These are phyloP conservation scores for Paramecium caudatum DNA, from an alignment of 73 alveolate species.

Conservation along the genomic window DNA sequence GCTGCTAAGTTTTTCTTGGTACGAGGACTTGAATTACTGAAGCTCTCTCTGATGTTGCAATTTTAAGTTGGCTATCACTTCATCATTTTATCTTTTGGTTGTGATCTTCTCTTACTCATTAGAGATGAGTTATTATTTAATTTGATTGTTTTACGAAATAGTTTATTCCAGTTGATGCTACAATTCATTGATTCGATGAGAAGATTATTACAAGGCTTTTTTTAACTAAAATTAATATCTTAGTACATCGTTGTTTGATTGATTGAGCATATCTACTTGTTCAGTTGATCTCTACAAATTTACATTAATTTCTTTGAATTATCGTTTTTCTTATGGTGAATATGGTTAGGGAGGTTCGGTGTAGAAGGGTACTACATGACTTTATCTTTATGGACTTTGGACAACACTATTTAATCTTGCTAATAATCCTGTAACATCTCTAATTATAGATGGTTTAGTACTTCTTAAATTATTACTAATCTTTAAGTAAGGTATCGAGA, in stretches of 20 bases:
- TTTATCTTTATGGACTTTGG: not conserved
- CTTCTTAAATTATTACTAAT: slow-evolving; percentile 9
- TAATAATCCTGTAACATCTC: slow-evolving; percentile 29
- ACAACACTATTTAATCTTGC: not conserved
- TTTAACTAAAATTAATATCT: not conserved
- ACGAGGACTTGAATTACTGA: not conserved
- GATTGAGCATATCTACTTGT: not conserved
- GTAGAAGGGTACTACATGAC: not conserved
- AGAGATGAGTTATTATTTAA: slow-evolving; percentile 4
- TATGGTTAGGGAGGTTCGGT: not conserved
- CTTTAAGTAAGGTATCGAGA: not conserved
- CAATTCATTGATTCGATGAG: not conserved
- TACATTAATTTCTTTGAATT: not conserved
- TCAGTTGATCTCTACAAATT: not conserved
- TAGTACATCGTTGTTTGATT: not conserved
- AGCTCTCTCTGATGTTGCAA: not conserved
- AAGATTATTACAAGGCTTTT: slow-evolving; percentile 13
- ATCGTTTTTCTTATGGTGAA: not conserved
- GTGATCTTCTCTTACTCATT: not conserved
- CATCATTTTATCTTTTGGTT: not conserved
- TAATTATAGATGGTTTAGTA: not conserved
- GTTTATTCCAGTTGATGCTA: not conserved
- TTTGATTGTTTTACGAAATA: not conserved
- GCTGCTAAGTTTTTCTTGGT: not conserved
- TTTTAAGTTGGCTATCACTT: not conserved